Conservation (phyloP, 257 asterid genomes). For the Linderniella brevidens region DNA sequence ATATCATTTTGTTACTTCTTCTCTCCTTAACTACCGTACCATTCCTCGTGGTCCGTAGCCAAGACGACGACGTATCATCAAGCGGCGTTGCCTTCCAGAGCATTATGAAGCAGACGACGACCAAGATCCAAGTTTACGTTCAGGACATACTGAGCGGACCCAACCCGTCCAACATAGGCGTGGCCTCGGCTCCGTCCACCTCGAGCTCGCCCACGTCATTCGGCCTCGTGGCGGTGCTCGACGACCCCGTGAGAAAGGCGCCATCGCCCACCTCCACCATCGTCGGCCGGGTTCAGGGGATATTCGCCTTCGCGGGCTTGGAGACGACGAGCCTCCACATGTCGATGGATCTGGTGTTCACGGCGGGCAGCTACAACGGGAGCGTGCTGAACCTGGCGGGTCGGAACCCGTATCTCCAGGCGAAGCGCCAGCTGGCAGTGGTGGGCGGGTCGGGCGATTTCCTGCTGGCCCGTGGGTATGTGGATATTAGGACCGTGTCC, state of each 20-base stretch:
- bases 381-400: conserved; percentile 24
- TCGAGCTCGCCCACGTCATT: conserved; percentile 11
- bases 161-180: conserved; percentile 8
- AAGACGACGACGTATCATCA: too few relatives aligned
- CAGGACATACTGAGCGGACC: conserved; percentile 16
- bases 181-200: conserved; percentile 15
- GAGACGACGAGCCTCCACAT: conserved; percentile 13
- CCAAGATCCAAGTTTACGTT: conserved; percentile 17
- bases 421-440: conserved; percentile 18
- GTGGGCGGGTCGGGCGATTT: conserved; percentile 34
- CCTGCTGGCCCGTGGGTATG: conserved; percentile 24
- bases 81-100: too few relatives aligned
- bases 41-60: too few relatives aligned
- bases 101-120: conserved; percentile 3
- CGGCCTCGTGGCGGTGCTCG: conserved; percentile 12
- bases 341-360: conserved; percentile 18
- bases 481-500: conserved; percentile 10
- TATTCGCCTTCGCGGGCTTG: conserved; percentile 10
- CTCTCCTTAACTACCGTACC: too few relatives aligned
- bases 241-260: conserved; percentile 15
- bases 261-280: conserved; percentile 9
- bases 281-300: conserved; percentile 28
- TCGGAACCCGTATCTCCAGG: conserved; percentile 4
- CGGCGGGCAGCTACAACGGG: conserved; percentile 17
- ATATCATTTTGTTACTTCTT: too few relatives aligned